A percentile compares a stretch with the other conserved stretches of the same genome.
Conservation (phyloP, 176 grass and related monocot genomes). For the Musa schizocarpa region DNA sequence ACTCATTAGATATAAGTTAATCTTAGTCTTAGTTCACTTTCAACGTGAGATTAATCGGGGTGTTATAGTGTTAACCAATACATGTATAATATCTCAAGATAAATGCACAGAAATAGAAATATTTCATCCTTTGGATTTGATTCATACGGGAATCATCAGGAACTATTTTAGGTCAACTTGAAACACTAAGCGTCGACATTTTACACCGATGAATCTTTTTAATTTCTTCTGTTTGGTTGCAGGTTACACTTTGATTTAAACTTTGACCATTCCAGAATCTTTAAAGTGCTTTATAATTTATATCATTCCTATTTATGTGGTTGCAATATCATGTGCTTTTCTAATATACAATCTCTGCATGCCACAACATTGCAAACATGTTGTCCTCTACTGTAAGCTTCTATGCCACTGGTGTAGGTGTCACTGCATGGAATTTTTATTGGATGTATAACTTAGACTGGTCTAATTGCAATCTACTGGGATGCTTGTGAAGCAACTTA, state of each 20-base stretch:
- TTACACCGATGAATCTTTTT: too few species aligned
- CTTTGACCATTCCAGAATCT: neutral
- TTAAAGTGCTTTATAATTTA: neutral
- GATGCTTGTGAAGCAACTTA: neutral
- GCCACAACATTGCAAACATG: neutral
- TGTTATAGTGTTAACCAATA: too few species aligned
- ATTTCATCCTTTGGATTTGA: too few species aligned
- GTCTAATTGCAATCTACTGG: neutral
- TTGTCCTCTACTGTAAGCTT: neutral
- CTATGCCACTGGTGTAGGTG: neutral
- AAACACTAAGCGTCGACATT: too few species aligned
- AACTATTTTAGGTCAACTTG: too few species aligned
- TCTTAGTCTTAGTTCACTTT: too few species aligned
- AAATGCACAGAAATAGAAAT: too few species aligned
- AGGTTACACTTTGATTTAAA: neutral
- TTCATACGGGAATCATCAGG: too few species aligned
- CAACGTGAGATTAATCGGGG: too few species aligned
- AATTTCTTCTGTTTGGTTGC: neutral
- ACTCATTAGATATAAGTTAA: too few species aligned
- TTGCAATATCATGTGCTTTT: neutral
- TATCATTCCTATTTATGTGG: neutral
- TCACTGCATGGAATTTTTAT: neutral
- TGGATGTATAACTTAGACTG: neutral
- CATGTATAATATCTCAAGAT: too few species aligned
- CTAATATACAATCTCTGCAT: neutral